Evolutionary conservation across 106 monocot species (phyloP), one percentile per base, ranked within the genome.

Genomic region (Dendrobium officinale): DNA sequence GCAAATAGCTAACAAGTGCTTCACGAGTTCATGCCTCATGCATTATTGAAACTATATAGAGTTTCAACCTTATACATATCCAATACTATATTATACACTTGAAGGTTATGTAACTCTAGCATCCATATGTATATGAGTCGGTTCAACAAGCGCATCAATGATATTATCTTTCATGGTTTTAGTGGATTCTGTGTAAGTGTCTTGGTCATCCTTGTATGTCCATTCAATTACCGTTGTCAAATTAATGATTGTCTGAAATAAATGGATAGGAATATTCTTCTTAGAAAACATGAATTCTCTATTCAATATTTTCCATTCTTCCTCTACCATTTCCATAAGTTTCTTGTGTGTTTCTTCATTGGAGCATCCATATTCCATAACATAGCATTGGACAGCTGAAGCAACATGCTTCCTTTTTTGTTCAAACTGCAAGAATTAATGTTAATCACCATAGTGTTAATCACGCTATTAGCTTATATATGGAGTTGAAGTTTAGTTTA

Each of bases 351-450:
- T 24, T 76, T 76, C 76, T 42, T 19, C 4, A 0, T 45, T 2
- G 8, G 48, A 37, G 37, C 37, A 37, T 37, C 37, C 3, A 37
- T 37, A 3, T 37, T 37, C 37, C 37, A 37, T 37, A 3, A 37
- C 37, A 37, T 37, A 77, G 5, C 49, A 48, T 11, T 77, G 77
- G 9, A 54, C 11, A 2, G 49, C 51, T 54, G 77, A 77, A 54
- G 77, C 31, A 77, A 77, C 77, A 77, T 77, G 77, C 5, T 77
- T 29, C 9, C 49, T 37, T 77, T 77, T 54, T 77, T 77, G 77
- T 54, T 77, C 77, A 27, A 9, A 48, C 77, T 77, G n/a, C 44
- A 75, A 24, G 7, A 20, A 75, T 13, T 44, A 43, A 43, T 18
- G 16, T 43, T 20, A 55, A 55, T 15, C 13, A 19, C 3, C 15